Evolutionary conservation across 208 protist species (phyloP).

Genomic region (Trypanosoma grayi): DNA sequence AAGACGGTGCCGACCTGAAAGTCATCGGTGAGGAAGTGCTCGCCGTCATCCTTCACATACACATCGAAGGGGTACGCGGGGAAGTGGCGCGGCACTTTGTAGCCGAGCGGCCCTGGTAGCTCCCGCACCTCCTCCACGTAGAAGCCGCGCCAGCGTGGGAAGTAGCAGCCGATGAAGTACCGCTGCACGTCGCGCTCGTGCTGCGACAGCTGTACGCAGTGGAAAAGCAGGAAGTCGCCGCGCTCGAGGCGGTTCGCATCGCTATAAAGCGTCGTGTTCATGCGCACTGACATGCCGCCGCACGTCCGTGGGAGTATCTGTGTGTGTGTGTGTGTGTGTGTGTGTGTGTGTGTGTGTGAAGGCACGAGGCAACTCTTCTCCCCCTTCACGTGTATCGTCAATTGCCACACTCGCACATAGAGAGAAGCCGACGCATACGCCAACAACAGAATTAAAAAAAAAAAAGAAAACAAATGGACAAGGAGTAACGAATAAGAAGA

Average conservation of each 20-base stretch:
- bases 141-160: slow-evolving; percentile 87
- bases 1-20: slow-evolving; percentile 75
- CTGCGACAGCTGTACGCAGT: slow-evolving; percentile 75
- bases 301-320: too few species aligned
- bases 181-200: slow-evolving; percentile 64
- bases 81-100: slow-evolving; percentile 71
- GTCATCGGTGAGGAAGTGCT: slow-evolving; percentile 81
- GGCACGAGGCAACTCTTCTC: neutral
- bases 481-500: neutral
- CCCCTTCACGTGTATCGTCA: too few species aligned
- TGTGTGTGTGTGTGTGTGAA: too few species aligned
- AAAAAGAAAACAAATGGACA: slow-evolving; percentile 10
- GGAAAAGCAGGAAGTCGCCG: slow-evolving; percentile 78
- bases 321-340: too few species aligned
- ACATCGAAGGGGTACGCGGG: slow-evolving; percentile 82
- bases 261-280: slow-evolving; percentile 81
- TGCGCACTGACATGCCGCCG: slow-evolving; percentile 66
- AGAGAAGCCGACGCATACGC: too few species aligned
- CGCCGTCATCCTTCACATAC: slow-evolving; percentile 66
- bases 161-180: slow-evolving; percentile 90
- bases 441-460: too few species aligned
- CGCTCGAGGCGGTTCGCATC: slow-evolving; percentile 77
- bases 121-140: slow-evolving; percentile 89
- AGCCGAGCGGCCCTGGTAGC: slow-evolving; percentile 77
- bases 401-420: too few species aligned